Conservation (phyloP, 2,329 filamentous ascomycete genomes). For the Pyricularia sp. region DNA sequence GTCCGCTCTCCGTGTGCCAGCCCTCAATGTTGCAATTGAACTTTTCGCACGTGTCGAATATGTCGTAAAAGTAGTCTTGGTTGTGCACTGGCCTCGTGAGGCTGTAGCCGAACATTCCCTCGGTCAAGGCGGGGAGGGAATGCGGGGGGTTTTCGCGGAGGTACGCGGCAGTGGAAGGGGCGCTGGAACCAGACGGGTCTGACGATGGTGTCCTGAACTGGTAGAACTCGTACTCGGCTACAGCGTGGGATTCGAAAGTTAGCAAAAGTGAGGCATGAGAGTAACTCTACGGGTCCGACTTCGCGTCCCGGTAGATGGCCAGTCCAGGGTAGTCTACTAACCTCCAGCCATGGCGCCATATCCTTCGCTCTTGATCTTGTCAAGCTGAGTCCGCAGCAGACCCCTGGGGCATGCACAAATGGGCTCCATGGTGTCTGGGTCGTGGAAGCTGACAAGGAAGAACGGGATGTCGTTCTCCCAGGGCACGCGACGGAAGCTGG, state of each 20-base stretch:
- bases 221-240: constrained; percentile 93
- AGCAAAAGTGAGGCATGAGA: not conserved
- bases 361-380: constrained; percentile 58
- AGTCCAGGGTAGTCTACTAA: constrained; percentile 22
- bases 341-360: constrained; percentile 84
- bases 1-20: constrained; percentile 92
- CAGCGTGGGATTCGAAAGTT: not conserved
- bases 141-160: constrained; percentile 64
- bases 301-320: not conserved
- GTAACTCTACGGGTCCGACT: not conserved
- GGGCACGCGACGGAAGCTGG: constrained; percentile 71
- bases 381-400: constrained; percentile 57
- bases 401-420: constrained; percentile 74
- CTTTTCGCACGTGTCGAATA: constrained; percentile 69
- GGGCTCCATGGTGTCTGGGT: constrained; percentile 65
- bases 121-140: constrained; percentile 69
- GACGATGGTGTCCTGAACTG: constrained; percentile 66
- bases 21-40: constrained; percentile 82
- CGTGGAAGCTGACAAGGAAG: constrained; percentile 74
- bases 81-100: constrained; percentile 81
- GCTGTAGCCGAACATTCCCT: constrained; percentile 95
- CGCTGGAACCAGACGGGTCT: constrained; percentile 26
- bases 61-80: constrained; percentile 83
- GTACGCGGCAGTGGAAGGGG: constrained; percentile 63
- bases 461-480: constrained; percentile 86